Percentiles rank a stretch among this genome's conserved stretches.
Evolutionary conservation across 2,329 filamentous ascomycete species (phyloP).

Genomic region (Penicillium hordei): DNA sequence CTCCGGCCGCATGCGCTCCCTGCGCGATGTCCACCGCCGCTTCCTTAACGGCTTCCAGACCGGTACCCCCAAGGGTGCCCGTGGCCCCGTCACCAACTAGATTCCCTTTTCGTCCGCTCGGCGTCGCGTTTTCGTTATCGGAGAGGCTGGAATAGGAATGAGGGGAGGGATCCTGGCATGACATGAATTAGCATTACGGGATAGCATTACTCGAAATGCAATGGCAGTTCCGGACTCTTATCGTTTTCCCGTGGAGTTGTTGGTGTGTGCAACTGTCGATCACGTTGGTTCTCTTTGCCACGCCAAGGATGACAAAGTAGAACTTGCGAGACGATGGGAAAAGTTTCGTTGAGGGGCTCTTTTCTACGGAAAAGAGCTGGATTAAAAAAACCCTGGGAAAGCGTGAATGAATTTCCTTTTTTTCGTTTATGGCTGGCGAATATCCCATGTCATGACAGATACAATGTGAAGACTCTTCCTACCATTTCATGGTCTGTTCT

Average conservation of each 20-base stretch:
- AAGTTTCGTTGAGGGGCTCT: constrained; percentile 31
- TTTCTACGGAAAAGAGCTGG: constrained; percentile 22
- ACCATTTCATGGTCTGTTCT: constrained; percentile 15
- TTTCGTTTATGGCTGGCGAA: constrained; percentile 40
- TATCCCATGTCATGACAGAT: constrained; percentile 41
- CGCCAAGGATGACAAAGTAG: constrained; percentile 22
- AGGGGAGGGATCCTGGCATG: constrained; percentile 38
- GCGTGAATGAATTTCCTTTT: constrained; percentile 42
- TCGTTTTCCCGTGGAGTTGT: constrained; percentile 39
- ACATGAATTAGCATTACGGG: constrained; percentile 39
- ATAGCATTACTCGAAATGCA: constrained; percentile 36
- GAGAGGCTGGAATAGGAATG: constrained; percentile 37
- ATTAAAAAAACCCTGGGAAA: constrained; percentile 34
- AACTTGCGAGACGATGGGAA: constrained; percentile 27
- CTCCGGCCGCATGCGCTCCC: constrained; percentile 91
- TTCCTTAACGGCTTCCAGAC: constrained; percentile 98
- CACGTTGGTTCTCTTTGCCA: constrained; percentile 31
- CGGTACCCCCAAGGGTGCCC: constrained; percentile 80
- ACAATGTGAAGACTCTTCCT: constrained; percentile 39
- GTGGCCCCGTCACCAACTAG: constrained; percentile 58
- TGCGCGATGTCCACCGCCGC: constrained; percentile 87
- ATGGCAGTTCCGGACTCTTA: constrained; percentile 34
- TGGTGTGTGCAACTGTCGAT: constrained; percentile 36
- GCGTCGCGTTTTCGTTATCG: constrained; percentile 41
- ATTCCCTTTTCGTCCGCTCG: constrained; percentile 32